Percentiles rank a stretch among this genome's conserved stretches.
phyloP scores from a whole-genome alignment of 2,329 filamentous ascomycete species.

The Leptosphaerulina australis region DNA sequence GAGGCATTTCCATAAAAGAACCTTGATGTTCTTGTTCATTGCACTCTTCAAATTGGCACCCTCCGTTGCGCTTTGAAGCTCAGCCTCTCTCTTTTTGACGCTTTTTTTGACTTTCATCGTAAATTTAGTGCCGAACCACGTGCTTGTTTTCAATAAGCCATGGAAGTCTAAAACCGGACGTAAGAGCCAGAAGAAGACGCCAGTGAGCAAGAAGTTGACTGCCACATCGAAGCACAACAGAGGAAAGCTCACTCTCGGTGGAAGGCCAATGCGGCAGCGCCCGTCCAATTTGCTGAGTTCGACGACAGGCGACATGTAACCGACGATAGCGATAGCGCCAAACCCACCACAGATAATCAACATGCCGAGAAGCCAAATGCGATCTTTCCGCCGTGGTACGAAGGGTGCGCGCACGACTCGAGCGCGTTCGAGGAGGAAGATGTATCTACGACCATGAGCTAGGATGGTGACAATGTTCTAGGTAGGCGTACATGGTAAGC shows the following conservation, averaged over 20 bases:
- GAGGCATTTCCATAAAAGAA: slow-evolving; percentile 34
- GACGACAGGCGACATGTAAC: slow-evolving; percentile 40
- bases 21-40: slow-evolving; percentile 26
- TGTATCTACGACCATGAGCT: slow-evolving; percentile 30
- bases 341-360: slow-evolving; percentile 34
- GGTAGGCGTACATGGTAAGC: slow-evolving; percentile 28
- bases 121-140: slow-evolving; percentile 3
- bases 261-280: slow-evolving; percentile 47
- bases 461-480: not conserved
- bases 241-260: slow-evolving; percentile 39
- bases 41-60: slow-evolving; percentile 1
- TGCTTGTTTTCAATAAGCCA: slow-evolving; percentile 6
- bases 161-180: slow-evolving; percentile 31
- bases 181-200: slow-evolving; percentile 44
- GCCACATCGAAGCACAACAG: slow-evolving; percentile 47
- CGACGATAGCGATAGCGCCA: slow-evolving; percentile 31
- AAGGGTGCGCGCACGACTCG: slow-evolving; percentile 43
- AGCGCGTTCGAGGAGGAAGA: slow-evolving; percentile 49
- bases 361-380: slow-evolving; percentile 42
- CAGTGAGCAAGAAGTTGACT: slow-evolving; percentile 46
- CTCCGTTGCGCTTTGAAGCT: not conserved
- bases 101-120: slow-evolving; percentile 4
- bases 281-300: slow-evolving; percentile 37
- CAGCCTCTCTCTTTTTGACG: not conserved
- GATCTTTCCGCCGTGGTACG: slow-evolving; percentile 37